phyloP scores from a whole-genome alignment of 345 rosid genomes.

The Euphorbia pulcherrima region DNA sequence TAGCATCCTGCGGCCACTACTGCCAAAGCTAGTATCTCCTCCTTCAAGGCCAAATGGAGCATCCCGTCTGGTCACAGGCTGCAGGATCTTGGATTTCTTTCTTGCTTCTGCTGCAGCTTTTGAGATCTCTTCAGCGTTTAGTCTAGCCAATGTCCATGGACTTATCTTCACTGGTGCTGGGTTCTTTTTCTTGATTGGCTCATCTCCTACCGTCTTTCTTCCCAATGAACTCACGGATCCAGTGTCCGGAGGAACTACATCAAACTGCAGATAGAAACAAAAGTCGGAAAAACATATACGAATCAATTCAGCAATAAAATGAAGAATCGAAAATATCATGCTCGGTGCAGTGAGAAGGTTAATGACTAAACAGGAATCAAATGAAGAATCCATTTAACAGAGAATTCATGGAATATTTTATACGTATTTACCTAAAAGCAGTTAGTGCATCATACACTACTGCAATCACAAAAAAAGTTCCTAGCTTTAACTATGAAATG shows the following conservation, averaged over 20 bases:
- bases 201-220: slow-evolving; percentile 56
- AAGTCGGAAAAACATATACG: neutral
- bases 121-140: slow-evolving; percentile 90
- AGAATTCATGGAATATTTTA: neutral
- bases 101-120: slow-evolving; percentile 97
- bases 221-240: slow-evolving; percentile 93
- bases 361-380: neutral
- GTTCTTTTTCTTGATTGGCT: slow-evolving; percentile 67
- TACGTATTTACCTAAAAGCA: neutral
- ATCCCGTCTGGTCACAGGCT: slow-evolving; percentile 61
- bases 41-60: slow-evolving; percentile 51
- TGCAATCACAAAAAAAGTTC: neutral
- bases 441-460: no score
- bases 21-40: slow-evolving; percentile 66
- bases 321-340: neutral
- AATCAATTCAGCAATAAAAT: neutral
- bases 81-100: slow-evolving; percentile 78
- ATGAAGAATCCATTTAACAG: neutral
- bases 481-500: neutral
- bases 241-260: slow-evolving; percentile 96
- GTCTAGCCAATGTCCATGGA: slow-evolving; percentile 90
- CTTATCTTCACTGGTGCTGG: slow-evolving; percentile 73
- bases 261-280: slow-evolving; percentile 51
- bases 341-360: neutral
- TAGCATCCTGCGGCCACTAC: slow-evolving; percentile 64